Base-by-base conservation (phyloP, 352 stramenopile genomes). In the Phytophthora megakarya region DNA sequence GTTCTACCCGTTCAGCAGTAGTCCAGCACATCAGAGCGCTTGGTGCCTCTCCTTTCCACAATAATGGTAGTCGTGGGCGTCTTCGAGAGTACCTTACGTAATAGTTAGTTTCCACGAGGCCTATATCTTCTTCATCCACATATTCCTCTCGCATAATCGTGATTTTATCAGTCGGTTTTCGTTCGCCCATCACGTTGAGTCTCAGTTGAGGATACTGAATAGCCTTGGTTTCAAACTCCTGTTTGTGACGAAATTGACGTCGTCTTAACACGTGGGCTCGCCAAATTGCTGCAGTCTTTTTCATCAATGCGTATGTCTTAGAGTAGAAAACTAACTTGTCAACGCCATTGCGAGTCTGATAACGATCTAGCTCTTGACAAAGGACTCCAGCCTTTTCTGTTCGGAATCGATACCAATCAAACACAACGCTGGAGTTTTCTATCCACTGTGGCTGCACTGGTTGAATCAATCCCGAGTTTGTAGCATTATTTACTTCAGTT, bases 251-350 rank as follows among this genome's bases (percentile, higher is more conserved):
- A 43, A 61, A 67, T 26, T 57, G 59, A 32, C 56, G 58, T 18
- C 65, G 62, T 10, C 66, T 48, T 2, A 52, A 32, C 1, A 72
- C 65, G 30, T 81, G 67, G 3, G 60, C 45, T 33, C 67, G 59
- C 82, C 82, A 91, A 40, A 79, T 75, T 15, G 51, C 39, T 13
- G 75, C 67, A 3, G 73, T 80, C 40, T 77, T 83, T 56, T 75
- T 76, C 57, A 91, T 72, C 18, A 88, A 40, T 12, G 64, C 71
- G n/a, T 79, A 72, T 0, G 71, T 70, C 37, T 71, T 66, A 0
- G 80, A 81, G 61, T 85, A 91, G 33, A 77, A 82, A 22, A 77
- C 74, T 12, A 91, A 71, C 22, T 85, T 66, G 9, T 71, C 40
- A 16, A 65, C 37, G 2, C 42, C 23, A 12, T n/a, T 57, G 6